Evolutionary conservation across 2,329 filamentous ascomycete species (phyloP).

Genomic region (Ambrosiella cleistominuta): DNA sequence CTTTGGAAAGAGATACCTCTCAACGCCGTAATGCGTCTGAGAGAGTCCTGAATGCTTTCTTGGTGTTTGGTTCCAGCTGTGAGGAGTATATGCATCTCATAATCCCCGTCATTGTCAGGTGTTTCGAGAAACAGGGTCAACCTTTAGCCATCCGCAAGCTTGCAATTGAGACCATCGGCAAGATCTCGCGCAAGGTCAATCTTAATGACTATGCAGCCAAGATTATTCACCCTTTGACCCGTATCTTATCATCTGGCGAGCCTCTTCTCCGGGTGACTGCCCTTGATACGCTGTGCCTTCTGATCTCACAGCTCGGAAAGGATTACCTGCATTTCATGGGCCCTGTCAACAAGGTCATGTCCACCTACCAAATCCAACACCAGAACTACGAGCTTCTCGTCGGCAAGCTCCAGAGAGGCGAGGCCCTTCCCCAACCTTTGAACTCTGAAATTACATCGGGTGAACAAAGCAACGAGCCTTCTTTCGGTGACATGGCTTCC

Average conservation of each 20-base stretch:
- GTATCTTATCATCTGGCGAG: slow-evolving; percentile 61
- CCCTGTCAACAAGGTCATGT: slow-evolving; percentile 76
- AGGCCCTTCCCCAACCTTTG: slow-evolving; percentile 85
- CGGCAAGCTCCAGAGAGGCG: slow-evolving; percentile 83
- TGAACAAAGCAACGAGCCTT: slow-evolving; percentile 61
- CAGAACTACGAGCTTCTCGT: slow-evolving; percentile 85
- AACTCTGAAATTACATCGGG: slow-evolving; percentile 58
- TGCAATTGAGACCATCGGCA: slow-evolving; percentile 87
- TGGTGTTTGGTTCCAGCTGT: slow-evolving; percentile 86
- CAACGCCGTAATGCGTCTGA: slow-evolving; percentile 67
- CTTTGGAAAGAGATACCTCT: slow-evolving; percentile 71
- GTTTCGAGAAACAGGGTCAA: slow-evolving; percentile 79
- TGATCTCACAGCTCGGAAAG: slow-evolving; percentile 89
- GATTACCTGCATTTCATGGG: slow-evolving; percentile 91
- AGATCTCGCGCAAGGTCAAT: slow-evolving; percentile 89
- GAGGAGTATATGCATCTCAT: slow-evolving; percentile 99
- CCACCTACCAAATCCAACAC: slow-evolving; percentile 65
- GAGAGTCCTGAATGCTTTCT: slow-evolving; percentile 80
- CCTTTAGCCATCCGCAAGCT: slow-evolving; percentile 64
- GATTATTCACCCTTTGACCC: slow-evolving; percentile 83
- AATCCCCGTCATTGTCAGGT: slow-evolving; percentile 81
- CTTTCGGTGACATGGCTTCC: slow-evolving; percentile 65
- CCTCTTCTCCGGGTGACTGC: slow-evolving; percentile 60
- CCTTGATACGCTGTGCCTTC: slow-evolving; percentile 80
- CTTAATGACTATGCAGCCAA: slow-evolving; percentile 92